phyloP scores from a whole-genome alignment of 1,139 yeast genomes.

The Scheffersomyces segobiensis region DNA sequence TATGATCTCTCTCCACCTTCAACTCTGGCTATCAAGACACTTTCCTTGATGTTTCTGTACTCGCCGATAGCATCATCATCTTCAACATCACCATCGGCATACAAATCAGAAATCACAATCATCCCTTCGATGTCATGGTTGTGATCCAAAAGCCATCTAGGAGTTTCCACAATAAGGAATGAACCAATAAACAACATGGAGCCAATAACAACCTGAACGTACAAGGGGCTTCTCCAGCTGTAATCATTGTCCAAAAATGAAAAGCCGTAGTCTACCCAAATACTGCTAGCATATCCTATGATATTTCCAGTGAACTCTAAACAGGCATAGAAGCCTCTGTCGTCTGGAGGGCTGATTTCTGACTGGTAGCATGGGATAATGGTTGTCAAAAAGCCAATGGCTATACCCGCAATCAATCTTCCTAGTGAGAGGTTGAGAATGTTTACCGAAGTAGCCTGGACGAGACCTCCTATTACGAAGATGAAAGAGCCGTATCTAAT shows the following conservation, averaged over 20 bases:
- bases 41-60: conserved; percentile 44
- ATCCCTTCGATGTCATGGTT: conserved; percentile 87
- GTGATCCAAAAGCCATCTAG: conserved; percentile 85
- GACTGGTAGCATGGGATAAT: conserved; percentile 94
- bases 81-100: conserved; percentile 44
- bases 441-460: conserved; percentile 62
- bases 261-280: conserved; percentile 89
- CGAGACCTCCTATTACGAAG: conserved; percentile 76
- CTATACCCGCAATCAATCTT: conserved; percentile 79
- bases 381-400: conserved; percentile 88
- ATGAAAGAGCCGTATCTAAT: conserved; percentile 80
- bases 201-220: conserved; percentile 78
- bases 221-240: conserved; percentile 81
- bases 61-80: conserved; percentile 22
- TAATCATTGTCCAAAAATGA: conserved; percentile 53
- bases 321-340: conserved; percentile 86
- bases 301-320: conserved; percentile 92
- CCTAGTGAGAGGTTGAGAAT: conserved; percentile 64
- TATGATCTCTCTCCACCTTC: conserved; percentile 75
- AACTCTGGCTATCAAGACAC: conserved; percentile 58
- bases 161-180: conserved; percentile 79
- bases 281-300: conserved; percentile 80
- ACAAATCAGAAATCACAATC: conserved; percentile 48
- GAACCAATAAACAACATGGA: conserved; percentile 67
- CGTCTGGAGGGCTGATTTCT: conserved; percentile 87